Base-by-base conservation (phyloP, 2,329 filamentous ascomycete genomes). In the Cytospora schulzeri region DNA sequence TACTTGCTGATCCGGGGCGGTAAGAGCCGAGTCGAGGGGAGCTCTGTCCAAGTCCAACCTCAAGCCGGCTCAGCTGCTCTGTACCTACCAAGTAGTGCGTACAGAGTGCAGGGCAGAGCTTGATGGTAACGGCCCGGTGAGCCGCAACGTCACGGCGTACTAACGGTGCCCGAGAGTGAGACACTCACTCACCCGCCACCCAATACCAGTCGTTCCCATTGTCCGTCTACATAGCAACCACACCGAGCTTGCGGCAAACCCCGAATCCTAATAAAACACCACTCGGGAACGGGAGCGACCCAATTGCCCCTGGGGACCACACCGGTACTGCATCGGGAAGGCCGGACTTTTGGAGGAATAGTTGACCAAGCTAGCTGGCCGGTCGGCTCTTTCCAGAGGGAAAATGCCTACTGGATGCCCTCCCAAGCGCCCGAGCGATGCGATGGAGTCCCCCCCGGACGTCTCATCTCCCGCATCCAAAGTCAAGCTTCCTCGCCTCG, bases 401-500 rank as follows among this genome's bases (percentile, higher is more conserved):
- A 52, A 26, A 60, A 79, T 79, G 77, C 76, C 76, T 72, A 73
- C 74, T 72, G 76, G 76, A 71, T 77, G 78, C 68, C 76, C 77
- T 55, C 73, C 73, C 35, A 82, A 83, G 73, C 78, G 81, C 69
- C 74, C 79, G 69, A 76, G 76, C 68, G 78, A 80, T 61, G 74
- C 74, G 59, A 70, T 72, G 67, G 76, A 77, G 63, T 68, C 72
- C 66, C 70, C 71, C 45, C 62, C 70, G 63, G 75, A 64, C 50
- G 68, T 62, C 71, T 60, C 68, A 33, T 66, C 73, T 58, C 71
- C 72, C 29, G 66, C 66, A 64, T 68, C 70, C 64, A 84, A 82
- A 73, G 71, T 77, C 68, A 85, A 84, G 74, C 72, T 83, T 63
- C 77, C 82, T 48, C 76, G 81, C n/a, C 70, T 83, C 24, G 82